A percentile compares a stretch with the other conserved stretches of the same genome.
These are phyloP conservation scores for Hypoxylon sp. DNA, from an alignment of 2,329 filamentous ascomycete species.

Conservation along the genomic window DNA sequence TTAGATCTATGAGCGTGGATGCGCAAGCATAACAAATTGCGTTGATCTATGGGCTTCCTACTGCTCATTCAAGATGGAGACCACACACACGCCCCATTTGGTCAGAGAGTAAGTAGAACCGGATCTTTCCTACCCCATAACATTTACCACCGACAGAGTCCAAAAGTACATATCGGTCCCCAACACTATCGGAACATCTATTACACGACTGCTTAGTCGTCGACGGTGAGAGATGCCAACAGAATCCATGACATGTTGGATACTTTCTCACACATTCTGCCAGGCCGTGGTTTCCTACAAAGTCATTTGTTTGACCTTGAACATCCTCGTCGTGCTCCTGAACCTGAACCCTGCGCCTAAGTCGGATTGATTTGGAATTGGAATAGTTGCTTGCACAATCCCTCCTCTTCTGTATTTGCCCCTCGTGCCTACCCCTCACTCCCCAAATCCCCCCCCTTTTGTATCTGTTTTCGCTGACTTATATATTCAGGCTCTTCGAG, in stretches of 20 bases:
- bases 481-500: constrained; percentile 85
- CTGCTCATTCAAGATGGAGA: constrained; percentile 98
- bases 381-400: constrained; percentile 67
- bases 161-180: constrained; percentile 49
- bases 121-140: constrained; percentile 77
- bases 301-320: constrained; percentile 57
- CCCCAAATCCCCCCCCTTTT: constrained; percentile 47
- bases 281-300: constrained; percentile 69
- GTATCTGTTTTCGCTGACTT: constrained; percentile 52
- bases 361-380: constrained; percentile 61
- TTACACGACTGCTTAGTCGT: constrained; percentile 57
- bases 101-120: constrained; percentile 98
- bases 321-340: constrained; percentile 61
- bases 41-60: constrained; percentile 98
- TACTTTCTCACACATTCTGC: constrained; percentile 75
- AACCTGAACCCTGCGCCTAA: constrained; percentile 51
- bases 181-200: constrained; percentile 50
- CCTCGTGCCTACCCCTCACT: constrained; percentile 61
- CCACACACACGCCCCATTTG: constrained; percentile 91
- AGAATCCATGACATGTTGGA: constrained; percentile 70
- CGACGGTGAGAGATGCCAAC: constrained; percentile 81
- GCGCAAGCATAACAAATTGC: constrained; percentile 92
- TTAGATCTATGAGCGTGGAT: constrained; percentile 94
- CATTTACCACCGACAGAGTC: constrained; percentile 63
- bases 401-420: constrained; percentile 74